Percentiles rank a stretch among this genome's conserved stretches.
Conservation (phyloP, 1,139 yeast species). For the Suhomyces chickasaworum region DNA sequence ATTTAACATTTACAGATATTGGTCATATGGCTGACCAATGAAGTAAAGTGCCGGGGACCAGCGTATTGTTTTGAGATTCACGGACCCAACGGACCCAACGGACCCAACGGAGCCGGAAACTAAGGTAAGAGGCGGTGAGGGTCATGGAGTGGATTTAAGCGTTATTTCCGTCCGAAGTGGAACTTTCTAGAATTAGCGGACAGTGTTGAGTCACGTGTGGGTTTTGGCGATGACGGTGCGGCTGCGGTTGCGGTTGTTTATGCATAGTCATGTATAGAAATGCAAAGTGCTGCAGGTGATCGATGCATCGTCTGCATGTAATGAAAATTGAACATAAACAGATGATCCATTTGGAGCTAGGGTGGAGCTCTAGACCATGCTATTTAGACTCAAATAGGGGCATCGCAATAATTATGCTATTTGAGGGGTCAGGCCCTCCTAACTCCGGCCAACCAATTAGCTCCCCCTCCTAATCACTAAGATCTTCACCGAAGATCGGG, state of each 20-base stretch:
- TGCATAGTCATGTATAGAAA: background rate
- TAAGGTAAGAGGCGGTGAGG: background rate
- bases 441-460: background rate
- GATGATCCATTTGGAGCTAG: background rate
- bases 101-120: background rate
- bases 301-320: background rate
- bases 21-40: background rate
- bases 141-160: slow-evolving; percentile 2
- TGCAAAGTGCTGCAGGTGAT: background rate
- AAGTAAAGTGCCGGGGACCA: no score
- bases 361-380: background rate
- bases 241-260: background rate
- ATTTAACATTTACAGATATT: background rate
- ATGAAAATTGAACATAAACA: background rate
- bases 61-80: no score
- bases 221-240: slow-evolving; percentile 1
- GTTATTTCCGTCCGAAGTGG: slow-evolving; percentile 8
- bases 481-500: background rate
- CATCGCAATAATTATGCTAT: no score
- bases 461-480: background rate
- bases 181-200: slow-evolving; percentile 11
- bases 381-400: no score
- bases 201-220: slow-evolving; percentile 1
- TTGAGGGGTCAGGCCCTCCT: no score
- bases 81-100: background rate